Base-by-base conservation (phyloP, 441 rosid genomes). In the Adansonia madagascariensis region DNA sequence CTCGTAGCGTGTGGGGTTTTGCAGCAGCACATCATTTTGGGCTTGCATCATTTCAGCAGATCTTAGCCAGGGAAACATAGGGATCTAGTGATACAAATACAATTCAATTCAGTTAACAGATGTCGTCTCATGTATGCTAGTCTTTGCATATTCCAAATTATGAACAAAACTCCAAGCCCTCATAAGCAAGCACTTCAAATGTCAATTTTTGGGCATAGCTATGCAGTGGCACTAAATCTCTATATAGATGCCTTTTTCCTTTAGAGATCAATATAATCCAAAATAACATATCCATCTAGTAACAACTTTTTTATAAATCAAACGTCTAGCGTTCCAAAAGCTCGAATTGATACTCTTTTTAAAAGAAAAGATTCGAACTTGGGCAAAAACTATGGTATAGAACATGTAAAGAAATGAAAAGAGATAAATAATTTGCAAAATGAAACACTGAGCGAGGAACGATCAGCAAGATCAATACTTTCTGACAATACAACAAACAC, bases 41-140 rank as follows among this genome's bases (percentile, higher is more conserved):
- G 46, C 73, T 49, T 68, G 85, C 71, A 65, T 78, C 63, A 39
- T 39, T 53, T 80, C 83, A 46, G 71, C 50, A 35, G 77, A 76
- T 79, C 79, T 70, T 74, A 73, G 52, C 27, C 71, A 77, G 49
- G 86, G 84, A 76, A 66, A 71, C 74, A 65, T 39, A 14, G 81
- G 78, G 74, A 82, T 77, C 88, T 88, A 76, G 24, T 64, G 15
- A 65, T 18, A 41, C 46, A 43, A 78, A 78, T 78, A 31, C 43
- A 56, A 35, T 35, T 67, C 50, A 24, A 11, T 14, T 35, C 18
- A 14, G 20, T 63, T 15, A 41, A 65, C 3, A 65, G 1, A 65
- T 65, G 49, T 8, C 8, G 47, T 27, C 17, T 61, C 68, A 24
- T 67, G 35, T 46, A 46, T 46, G 43, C 17, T 61, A 24, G 43